Evolutionary conservation across 1,284 basidiomycete species (phyloP).

Genomic region (Erythrobasidium hasegawianum): DNA sequence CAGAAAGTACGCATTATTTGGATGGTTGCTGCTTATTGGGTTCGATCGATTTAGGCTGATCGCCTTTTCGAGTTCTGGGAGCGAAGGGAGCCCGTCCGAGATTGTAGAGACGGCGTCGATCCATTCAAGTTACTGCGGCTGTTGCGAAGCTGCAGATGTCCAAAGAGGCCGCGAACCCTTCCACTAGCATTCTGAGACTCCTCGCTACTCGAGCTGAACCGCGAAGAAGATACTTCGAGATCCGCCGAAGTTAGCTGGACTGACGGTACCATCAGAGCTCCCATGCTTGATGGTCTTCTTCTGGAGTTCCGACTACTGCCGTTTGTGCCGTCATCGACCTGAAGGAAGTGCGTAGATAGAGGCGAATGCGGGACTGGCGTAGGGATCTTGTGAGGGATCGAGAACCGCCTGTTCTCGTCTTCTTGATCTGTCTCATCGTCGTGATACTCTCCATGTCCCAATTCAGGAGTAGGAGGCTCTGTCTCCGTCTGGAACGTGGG

Average conservation of each 20-base stretch:
- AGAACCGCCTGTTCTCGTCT: neutral
- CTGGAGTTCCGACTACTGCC: too few species aligned
- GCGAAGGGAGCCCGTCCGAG: too few species aligned
- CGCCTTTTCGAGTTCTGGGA: too few species aligned
- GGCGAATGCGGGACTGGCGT: neutral
- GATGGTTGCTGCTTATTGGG: too few species aligned
- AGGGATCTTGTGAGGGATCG: neutral
- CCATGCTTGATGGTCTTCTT: neutral
- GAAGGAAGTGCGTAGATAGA: neutral
- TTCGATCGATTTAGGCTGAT: too few species aligned
- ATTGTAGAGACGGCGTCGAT: too few species aligned
- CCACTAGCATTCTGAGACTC: neutral
- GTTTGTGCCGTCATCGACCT: neutral
- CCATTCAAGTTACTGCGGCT: neutral
- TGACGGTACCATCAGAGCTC: neutral
- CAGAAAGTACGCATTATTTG: too few species aligned
- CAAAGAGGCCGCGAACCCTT: neutral
- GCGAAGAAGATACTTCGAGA: neutral
- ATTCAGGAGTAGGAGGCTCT: too few species aligned
- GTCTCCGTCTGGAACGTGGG: too few species aligned
- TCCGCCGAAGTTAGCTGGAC: neutral
- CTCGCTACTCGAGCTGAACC: conserved; percentile 9
- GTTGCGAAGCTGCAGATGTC: neutral
- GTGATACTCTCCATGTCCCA: neutral
- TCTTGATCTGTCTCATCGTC: neutral